Conservation (phyloP, 495 filamentous ascomycete genomes). For the Hypoxylon rickii region DNA sequence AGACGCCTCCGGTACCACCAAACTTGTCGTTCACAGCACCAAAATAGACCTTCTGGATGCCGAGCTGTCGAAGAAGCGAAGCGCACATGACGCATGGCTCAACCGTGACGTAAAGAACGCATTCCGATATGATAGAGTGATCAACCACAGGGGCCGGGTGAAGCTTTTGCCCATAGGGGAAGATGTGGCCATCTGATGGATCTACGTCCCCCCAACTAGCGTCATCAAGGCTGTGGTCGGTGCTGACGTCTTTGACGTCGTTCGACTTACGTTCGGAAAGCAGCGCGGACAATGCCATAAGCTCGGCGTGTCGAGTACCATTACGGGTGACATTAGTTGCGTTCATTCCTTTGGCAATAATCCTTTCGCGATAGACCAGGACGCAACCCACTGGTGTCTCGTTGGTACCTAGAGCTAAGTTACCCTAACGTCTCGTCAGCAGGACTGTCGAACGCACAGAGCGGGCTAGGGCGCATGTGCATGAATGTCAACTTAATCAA, state of each 20-base stretch:
- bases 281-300: slow-evolving; percentile 74
- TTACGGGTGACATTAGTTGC: slow-evolving; percentile 86
- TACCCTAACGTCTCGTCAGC: slow-evolving; percentile 59
- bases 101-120: slow-evolving; percentile 91
- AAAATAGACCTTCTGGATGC: slow-evolving; percentile 83
- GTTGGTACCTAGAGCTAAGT: slow-evolving; percentile 75
- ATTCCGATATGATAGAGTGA: slow-evolving; percentile 65
- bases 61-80: slow-evolving; percentile 82
- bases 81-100: slow-evolving; percentile 99
- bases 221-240: slow-evolving; percentile 23
- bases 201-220: slow-evolving; percentile 51
- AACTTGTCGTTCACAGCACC: slow-evolving; percentile 97
- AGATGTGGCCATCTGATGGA: slow-evolving; percentile 49
- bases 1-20: slow-evolving; percentile 90
- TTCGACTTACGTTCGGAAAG: slow-evolving; percentile 37
- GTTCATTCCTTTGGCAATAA: slow-evolving; percentile 91
- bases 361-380: slow-evolving; percentile 70
- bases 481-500: no score
- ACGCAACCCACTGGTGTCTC: slow-evolving; percentile 98
- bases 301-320: slow-evolving; percentile 93
- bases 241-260: slow-evolving; percentile 7
- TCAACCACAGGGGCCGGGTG: slow-evolving; percentile 48
- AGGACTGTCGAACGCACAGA: background rate
- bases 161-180: slow-evolving; percentile 56
- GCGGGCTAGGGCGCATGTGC: background rate